Conservation (phyloP, 208 protist species). For the Strigomonas galati region DNA sequence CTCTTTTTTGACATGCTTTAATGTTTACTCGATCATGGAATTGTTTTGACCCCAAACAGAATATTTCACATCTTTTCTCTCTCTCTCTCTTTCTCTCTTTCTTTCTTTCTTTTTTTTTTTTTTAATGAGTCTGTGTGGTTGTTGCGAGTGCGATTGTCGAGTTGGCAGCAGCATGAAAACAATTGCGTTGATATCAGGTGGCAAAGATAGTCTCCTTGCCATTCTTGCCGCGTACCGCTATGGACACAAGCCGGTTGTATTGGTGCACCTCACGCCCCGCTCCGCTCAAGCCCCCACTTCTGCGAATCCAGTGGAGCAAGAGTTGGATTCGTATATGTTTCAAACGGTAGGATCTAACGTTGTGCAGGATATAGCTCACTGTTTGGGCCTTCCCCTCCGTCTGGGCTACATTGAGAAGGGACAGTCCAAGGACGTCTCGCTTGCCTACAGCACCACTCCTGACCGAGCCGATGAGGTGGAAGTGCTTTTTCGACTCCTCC, state of each 20-base stretch:
- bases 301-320: slow-evolving; percentile 42
- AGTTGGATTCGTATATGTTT: slow-evolving; percentile 99
- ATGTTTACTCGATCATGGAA: too few species aligned
- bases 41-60: too few species aligned
- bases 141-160: not conserved
- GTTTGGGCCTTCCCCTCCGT: slow-evolving; percentile 92
- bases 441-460: slow-evolving; percentile 73
- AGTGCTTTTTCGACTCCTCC: slow-evolving; percentile 91
- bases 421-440: slow-evolving; percentile 58
- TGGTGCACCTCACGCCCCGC: slow-evolving; percentile 95
- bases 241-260: slow-evolving; percentile 94
- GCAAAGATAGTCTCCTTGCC: slow-evolving; percentile 97
- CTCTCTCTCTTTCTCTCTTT: not conserved
- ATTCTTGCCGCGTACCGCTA: slow-evolving; percentile 93
- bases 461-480: slow-evolving; percentile 97
- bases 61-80: too few species aligned
- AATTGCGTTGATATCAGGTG: slow-evolving; percentile 96
- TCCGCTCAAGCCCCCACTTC: too few species aligned
- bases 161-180: slow-evolving; percentile 89
- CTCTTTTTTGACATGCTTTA: too few species aligned
- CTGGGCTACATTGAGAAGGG: slow-evolving; percentile 64
- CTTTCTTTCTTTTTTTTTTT: not conserved
- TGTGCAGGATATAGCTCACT: slow-evolving; percentile 86
- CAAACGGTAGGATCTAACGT: slow-evolving; percentile 97
- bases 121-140: not conserved